Conservation (phyloP, 1,284 basidiomycete species). For the Moniliella sp. region DNA sequence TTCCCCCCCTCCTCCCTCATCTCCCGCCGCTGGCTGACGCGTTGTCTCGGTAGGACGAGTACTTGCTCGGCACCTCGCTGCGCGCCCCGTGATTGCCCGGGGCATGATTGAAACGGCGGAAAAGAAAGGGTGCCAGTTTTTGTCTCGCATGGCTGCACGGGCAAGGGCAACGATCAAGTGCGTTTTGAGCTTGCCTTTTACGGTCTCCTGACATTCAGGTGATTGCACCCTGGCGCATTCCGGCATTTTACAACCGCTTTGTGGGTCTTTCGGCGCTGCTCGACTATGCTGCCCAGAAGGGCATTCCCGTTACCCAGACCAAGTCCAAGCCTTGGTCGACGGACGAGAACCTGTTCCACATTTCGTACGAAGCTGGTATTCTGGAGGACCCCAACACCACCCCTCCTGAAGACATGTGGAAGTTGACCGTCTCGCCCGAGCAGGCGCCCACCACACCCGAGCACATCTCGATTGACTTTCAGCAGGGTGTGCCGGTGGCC, state of each 20-base stretch:
- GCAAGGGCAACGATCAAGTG: conserved; percentile 98
- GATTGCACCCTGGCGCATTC: conserved; percentile 87
- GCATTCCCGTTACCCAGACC: conserved; percentile 84
- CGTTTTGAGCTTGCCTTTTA: conserved; percentile 98
- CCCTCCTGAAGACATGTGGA: conserved; percentile 98
- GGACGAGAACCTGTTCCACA: conserved; percentile 93
- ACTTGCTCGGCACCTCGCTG: conserved; percentile 94
- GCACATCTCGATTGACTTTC: conserved; percentile 47
- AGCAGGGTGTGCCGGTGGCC: conserved; percentile 47
- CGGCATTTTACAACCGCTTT: conserved; percentile 93
- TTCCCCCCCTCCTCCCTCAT: no score
- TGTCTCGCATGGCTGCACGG: conserved; percentile 96
- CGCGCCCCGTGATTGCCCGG: conserved; percentile 90
- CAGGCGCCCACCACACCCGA: conserved; percentile 62
- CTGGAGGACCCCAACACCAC: conserved; percentile 89
- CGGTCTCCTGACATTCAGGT: conserved; percentile 92
- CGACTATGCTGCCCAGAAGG: conserved; percentile 64
- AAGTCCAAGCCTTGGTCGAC: conserved; percentile 96
- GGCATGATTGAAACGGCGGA: conserved; percentile 92
- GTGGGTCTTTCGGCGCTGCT: conserved; percentile 81
- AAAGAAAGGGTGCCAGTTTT: conserved; percentile 45
- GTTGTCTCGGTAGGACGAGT: no score
- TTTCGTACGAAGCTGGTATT: conserved; percentile 96
- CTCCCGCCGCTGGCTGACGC: no score
- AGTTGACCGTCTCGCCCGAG: conserved; percentile 67